These are phyloP conservation scores for Fusarium sp. DNA, from an alignment of 2,329 filamentous ascomycete genomes.

Conservation along the genomic window DNA sequence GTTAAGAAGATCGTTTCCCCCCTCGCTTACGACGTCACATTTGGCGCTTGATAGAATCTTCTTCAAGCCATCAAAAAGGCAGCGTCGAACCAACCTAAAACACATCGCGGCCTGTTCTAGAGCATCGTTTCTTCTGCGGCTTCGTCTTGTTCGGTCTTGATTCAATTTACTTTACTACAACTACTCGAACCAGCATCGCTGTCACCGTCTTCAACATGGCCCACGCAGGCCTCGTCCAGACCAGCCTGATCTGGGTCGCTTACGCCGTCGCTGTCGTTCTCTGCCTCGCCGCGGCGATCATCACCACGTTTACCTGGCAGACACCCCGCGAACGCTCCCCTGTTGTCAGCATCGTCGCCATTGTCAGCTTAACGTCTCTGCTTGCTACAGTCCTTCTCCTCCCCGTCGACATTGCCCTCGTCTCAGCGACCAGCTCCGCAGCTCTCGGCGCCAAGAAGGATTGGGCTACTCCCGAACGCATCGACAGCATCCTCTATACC, in stretches of 20 bases:
- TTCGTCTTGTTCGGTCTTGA: slow-evolving; percentile 21
- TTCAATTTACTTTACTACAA: background rate
- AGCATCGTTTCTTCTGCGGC: slow-evolving; percentile 17
- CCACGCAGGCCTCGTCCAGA: slow-evolving; percentile 76
- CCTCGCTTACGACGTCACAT: slow-evolving; percentile 31
- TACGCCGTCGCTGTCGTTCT: slow-evolving; percentile 86
- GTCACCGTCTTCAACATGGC: slow-evolving; percentile 48
- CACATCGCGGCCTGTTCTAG: slow-evolving; percentile 19
- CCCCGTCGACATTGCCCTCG: slow-evolving; percentile 93
- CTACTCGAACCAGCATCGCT: background rate
- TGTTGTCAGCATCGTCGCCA: slow-evolving; percentile 84
- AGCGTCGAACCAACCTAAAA: slow-evolving; percentile 9
- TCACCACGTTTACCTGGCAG: slow-evolving; percentile 94
- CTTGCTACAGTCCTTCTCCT: slow-evolving; percentile 92
- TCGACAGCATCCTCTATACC: slow-evolving; percentile 81
- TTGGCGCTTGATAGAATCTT: slow-evolving; percentile 19
- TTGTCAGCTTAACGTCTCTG: slow-evolving; percentile 85
- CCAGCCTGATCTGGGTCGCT: slow-evolving; percentile 92
- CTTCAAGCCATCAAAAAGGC: slow-evolving; percentile 13
- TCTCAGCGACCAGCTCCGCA: slow-evolving; percentile 85
- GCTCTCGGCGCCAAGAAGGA: slow-evolving; percentile 86
- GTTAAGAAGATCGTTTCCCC: slow-evolving; percentile 3
- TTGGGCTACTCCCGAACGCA: slow-evolving; percentile 87
- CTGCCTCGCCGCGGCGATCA: slow-evolving; percentile 78
- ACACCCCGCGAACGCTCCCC: slow-evolving; percentile 85